Evolutionary conservation across 768 basidiomycete genomes (phyloP).

Genomic region (Lentinus brumalis): DNA sequence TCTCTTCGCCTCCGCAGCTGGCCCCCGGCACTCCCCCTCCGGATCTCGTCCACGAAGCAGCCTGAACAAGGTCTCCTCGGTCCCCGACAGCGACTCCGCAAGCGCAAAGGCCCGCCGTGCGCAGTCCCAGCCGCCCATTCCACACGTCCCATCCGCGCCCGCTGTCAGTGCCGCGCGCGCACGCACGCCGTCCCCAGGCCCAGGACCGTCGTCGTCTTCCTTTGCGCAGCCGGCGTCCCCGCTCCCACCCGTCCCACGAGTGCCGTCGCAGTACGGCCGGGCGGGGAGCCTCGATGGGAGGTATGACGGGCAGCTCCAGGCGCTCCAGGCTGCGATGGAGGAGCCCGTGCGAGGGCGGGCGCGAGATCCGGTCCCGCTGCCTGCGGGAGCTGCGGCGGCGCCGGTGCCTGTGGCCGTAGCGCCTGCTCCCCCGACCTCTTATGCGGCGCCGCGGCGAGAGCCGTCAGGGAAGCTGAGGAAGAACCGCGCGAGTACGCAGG

Average conservation of each 20-base stretch:
- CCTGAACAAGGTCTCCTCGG: conserved; percentile 15
- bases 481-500: not conserved
- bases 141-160: conserved; percentile 3
- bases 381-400: not conserved
- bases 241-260: conserved; percentile 28
- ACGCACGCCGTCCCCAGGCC: conserved; percentile 25
- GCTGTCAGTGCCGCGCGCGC: conserved; percentile 9
- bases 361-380: not conserved
- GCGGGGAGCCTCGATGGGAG: not conserved
- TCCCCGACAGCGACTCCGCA: conserved; percentile 10
- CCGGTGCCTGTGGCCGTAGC: not conserved
- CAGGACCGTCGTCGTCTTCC: conserved; percentile 21
- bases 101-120: conserved; percentile 12
- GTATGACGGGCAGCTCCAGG: not conserved
- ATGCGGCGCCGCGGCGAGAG: not conserved
- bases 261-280: conserved; percentile 20
- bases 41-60: conserved; percentile 14
- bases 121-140: conserved; percentile 17
- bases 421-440: not conserved
- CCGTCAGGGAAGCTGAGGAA: not conserved
- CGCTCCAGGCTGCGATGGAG: not conserved
- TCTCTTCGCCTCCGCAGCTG: not conserved
- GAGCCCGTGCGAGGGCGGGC: not conserved
- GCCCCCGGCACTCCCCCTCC: conserved; percentile 1
- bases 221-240: not conserved